Evolutionary conservation across 2,329 filamentous ascomycete species (phyloP), one percentile per base, ranked within the genome.

Genomic region (Aspergillus ruber): DNA sequence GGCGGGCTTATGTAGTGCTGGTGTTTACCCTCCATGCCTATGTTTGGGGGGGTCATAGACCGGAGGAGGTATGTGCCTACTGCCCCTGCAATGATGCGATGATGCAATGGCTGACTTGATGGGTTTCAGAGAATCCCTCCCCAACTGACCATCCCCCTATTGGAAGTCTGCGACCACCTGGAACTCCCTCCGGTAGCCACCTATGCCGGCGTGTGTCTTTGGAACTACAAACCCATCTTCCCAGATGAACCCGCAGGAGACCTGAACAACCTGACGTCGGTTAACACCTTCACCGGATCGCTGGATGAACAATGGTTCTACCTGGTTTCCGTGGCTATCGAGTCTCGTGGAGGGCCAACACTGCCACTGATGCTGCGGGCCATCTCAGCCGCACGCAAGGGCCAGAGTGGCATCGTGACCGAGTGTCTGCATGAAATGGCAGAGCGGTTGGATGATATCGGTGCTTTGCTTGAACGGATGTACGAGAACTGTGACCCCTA

Each of bases 261-360:
- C 54, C 78, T 97, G 41, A 85, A 93, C 62, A 97, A 98, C 60
- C 78, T 98, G 47, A 84, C 88, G 36, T 93, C 88, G 2, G 77
- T 97, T 51, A 82, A 84, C 60, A 96, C 93, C 13, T 94, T 96
- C 63, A 97, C 93, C 13, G 93, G 93, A 44, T 90, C 90, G 6
- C 76, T 95, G 47, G 93, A 98, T 64, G 93, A 98, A 72, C 95
- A 93, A 53, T 98, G 93, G 93, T 98, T 98, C 66, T 98, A 97
- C 66, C 78, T 98, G 10, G 83, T 97, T 45, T 96, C 90, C 0
- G 88, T 96, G 3, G 93, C 91, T 52, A 96, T 98, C 54, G 93
- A 98, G 71, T 90, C 90, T 46, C 85, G 89, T 47, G 91, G 89
- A 21, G 93, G 85, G 0, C 87, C 90, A 3, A 86, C 90, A 49